Evolutionary conservation across 176 grass and related monocot genomes (phyloP).

Genomic region (Miscanthus lutarioriparius): DNA sequence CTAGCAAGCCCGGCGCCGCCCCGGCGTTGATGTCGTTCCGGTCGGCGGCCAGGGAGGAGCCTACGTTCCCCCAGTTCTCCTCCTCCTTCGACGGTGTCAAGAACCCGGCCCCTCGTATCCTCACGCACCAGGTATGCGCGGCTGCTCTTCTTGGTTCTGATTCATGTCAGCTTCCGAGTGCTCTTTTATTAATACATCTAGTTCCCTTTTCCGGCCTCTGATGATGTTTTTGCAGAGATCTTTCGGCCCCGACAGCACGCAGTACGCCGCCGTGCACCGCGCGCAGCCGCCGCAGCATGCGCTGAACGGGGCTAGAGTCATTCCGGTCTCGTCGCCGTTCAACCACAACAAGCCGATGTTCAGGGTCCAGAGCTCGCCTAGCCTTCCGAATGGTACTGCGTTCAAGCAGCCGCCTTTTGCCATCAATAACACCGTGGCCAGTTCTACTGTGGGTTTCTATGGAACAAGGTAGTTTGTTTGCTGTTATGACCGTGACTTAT

Average conservation of each 20-base stretch:
- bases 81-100: conserved; percentile 41
- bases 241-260: conserved; percentile 32
- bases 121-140: conserved; percentile 49
- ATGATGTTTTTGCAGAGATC: conserved; percentile 42
- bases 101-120: conserved; percentile 26
- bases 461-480: conserved; percentile 46
- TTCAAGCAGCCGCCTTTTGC: conserved; percentile 50
- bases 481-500: background rate
- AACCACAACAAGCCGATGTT: conserved; percentile 50
- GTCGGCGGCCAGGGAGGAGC: conserved; percentile 46
- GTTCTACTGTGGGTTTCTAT: conserved; percentile 47
- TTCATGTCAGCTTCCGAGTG: background rate
- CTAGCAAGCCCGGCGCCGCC: conserved; percentile 37
- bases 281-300: conserved; percentile 25
- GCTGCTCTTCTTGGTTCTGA: background rate
- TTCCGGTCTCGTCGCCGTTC: conserved; percentile 56
- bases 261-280: conserved; percentile 28
- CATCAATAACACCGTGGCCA: conserved; percentile 17
- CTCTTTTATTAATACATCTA: background rate
- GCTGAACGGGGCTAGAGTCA: conserved; percentile 44
- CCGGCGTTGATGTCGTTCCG: conserved; percentile 71
- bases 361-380: conserved; percentile 59
- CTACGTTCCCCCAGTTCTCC: conserved; percentile 40
- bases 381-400: conserved; percentile 36
- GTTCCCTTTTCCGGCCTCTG: background rate